Evolutionary conservation across 768 basidiomycete genomes (phyloP), one percentile per base, ranked within the genome.

Genomic region (Punctularia strigosozonata): DNA sequence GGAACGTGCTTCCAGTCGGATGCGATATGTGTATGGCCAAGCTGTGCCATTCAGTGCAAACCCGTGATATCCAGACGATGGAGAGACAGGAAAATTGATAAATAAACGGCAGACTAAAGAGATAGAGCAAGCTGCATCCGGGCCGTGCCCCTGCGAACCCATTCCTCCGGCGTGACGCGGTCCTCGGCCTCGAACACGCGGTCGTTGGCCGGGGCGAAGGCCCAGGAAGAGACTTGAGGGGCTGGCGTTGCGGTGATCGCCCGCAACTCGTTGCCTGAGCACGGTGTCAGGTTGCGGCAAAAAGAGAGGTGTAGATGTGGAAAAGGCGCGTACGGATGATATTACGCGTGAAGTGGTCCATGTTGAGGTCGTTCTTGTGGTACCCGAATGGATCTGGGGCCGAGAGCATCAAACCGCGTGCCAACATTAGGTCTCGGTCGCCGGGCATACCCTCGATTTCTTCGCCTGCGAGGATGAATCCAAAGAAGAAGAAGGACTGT

Each of bases 301-400:
- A 31, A n/a, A n/a, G n/a, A 31, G 18, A 36, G 23, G 24, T 25
- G 20, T 3, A 21, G 38, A 36, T n/a, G 26, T 13, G 22, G 25
- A 26, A 19, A 7, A 33, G 12, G 21, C 23, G 33, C 66, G 47
- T 52, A 71, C 77, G 69, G 46, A 80, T 80, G 52, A 81, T 76
- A 49, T 71, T 73, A 37, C 71, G 63, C 20, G 79, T 81, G 55
- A 80, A 81, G 53, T 80, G 74, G 49, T 83, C 79, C 47, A 80
- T 63, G 54, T 78, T 77, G 40, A 81, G 63, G 48, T 82, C 80
- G 51, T 83, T 82, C 54, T 75, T 78, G 57, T 80, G 80, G 48
- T 81, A 81, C 36, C 78, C n/a, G 49, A 69, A 69, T 15, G 68
- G 68, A 54, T 69, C 66, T 71, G 41, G 25, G 25, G 37, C 39